These are phyloP conservation scores for Chaetomium globosum DNA, from an alignment of 2,329 filamentous ascomycete species.

Conservation along the genomic window DNA sequence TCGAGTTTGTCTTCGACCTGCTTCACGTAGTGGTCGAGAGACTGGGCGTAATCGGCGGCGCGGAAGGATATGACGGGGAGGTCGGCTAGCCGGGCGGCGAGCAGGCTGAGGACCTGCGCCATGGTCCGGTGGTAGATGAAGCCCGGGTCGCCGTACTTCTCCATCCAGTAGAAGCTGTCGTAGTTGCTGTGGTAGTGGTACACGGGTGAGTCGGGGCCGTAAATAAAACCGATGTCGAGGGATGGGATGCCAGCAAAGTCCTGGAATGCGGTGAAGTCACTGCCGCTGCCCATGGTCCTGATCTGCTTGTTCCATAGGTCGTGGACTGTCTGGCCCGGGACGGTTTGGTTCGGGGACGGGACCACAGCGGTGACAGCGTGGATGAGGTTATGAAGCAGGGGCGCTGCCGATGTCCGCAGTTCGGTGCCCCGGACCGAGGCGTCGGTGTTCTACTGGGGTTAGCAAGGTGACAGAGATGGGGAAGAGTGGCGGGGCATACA, in stretches of 20 bases:
- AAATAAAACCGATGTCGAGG: constrained; percentile 64
- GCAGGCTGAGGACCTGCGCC: constrained; percentile 65
- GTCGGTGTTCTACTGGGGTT: constrained; percentile 66
- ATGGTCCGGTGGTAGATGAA: constrained; percentile 68
- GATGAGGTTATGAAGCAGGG: constrained; percentile 73
- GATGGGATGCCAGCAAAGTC: constrained; percentile 69
- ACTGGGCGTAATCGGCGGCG: constrained; percentile 65
- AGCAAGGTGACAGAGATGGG: not conserved
- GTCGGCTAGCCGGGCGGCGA: constrained; percentile 64
- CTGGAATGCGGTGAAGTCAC: constrained; percentile 75
- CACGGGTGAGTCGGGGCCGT: constrained; percentile 52
- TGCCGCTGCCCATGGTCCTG: constrained; percentile 69
- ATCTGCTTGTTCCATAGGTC: constrained; percentile 68
- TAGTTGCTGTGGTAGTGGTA: constrained; percentile 93
- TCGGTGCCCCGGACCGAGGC: constrained; percentile 67
- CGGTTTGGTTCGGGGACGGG: constrained; percentile 73
- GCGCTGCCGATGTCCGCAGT: constrained; percentile 70
- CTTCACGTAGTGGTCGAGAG: constrained; percentile 56
- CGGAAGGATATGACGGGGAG: constrained; percentile 65
- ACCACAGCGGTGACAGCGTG: constrained; percentile 66
- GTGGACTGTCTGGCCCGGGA: constrained; percentile 67
- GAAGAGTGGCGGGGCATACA: constrained; percentile 17
- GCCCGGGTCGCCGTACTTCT: constrained; percentile 71
- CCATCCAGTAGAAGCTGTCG: constrained; percentile 89
- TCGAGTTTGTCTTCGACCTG: constrained; percentile 55